Percentiles rank a stretch among this genome's conserved stretches.
Conservation (phyloP, 768 basidiomycete species). For the Crepidotus variabilis region DNA sequence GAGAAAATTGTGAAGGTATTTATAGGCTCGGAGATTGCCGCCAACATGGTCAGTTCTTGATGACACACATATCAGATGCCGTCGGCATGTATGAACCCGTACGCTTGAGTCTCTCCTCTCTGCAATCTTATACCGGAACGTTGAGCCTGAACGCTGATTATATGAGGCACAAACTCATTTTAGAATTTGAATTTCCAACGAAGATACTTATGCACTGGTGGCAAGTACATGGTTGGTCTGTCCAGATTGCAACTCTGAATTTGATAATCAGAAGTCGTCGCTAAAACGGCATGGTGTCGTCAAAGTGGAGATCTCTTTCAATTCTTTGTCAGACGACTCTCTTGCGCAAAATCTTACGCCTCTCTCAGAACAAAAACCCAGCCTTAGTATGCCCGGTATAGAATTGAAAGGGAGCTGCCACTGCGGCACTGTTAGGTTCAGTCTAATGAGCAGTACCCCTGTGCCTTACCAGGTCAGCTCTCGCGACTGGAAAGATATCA, state of each 20-base stretch:
- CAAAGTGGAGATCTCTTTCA: too few species aligned
- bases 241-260: too few species aligned
- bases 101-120: too few species aligned
- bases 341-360: not conserved
- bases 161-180: not conserved
- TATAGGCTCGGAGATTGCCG: conserved; percentile 16
- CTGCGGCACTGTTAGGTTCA: conserved; percentile 48
- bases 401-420: conserved; percentile 54
- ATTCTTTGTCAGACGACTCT: too few species aligned
- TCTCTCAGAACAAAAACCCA: not conserved
- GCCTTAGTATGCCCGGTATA: conserved; percentile 42
- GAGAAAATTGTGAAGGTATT: conserved; percentile 11
- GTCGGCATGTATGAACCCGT: not conserved
- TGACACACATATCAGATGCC: not conserved
- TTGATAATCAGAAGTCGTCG: too few species aligned
- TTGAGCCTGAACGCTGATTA: too few species aligned
- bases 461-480: conserved; percentile 57
- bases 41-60: not conserved
- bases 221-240: too few species aligned
- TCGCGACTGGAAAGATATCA: not conserved
- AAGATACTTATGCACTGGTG: too few species aligned
- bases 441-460: conserved; percentile 49
- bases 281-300: too few species aligned
- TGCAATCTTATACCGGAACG: too few species aligned
- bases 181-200: too few species aligned